Percentiles rank a stretch among this genome's conserved stretches.
Evolutionary conservation across 805 yeast species (phyloP).

Genomic region (Ogataea minuta): DNA sequence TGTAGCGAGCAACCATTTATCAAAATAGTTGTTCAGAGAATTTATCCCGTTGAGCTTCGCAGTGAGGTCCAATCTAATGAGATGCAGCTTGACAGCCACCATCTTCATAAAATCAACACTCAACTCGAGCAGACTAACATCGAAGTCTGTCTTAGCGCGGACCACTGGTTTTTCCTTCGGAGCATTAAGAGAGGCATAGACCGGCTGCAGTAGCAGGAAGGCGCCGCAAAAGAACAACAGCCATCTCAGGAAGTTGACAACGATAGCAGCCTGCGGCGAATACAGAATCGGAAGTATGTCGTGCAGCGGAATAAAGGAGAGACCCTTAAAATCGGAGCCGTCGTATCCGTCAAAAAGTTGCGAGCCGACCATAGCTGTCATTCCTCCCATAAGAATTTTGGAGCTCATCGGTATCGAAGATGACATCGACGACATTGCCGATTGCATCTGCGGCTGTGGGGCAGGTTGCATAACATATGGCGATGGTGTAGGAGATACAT

Average conservation of each 20-base stretch:
- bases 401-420: slow-evolving; percentile 23
- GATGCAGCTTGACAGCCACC: slow-evolving; percentile 14
- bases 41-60: slow-evolving; percentile 15
- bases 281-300: slow-evolving; percentile 26
- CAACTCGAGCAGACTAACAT: slow-evolving; percentile 8
- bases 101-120: slow-evolving; percentile 8
- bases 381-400: slow-evolving; percentile 34
- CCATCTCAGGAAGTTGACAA: slow-evolving; percentile 14
- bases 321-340: slow-evolving; percentile 24
- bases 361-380: slow-evolving; percentile 35
- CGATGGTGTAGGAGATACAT: background rate
- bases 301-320: slow-evolving; percentile 26
- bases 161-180: background rate
- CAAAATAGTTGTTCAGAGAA: slow-evolving; percentile 13
- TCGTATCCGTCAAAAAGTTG: slow-evolving; percentile 25
- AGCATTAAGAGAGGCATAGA: background rate
- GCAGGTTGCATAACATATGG: background rate
- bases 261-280: slow-evolving; percentile 15
- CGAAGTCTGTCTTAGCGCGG: background rate
- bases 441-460: background rate
- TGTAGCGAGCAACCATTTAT: slow-evolving; percentile 18
- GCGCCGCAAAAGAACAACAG: slow-evolving; percentile 24
- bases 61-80: slow-evolving; percentile 9
- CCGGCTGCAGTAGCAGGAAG: slow-evolving; percentile 18
- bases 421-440: background rate